Base-by-base conservation (phyloP, 208 protist genomes). In the Wallacemonas collosoma region DNA sequence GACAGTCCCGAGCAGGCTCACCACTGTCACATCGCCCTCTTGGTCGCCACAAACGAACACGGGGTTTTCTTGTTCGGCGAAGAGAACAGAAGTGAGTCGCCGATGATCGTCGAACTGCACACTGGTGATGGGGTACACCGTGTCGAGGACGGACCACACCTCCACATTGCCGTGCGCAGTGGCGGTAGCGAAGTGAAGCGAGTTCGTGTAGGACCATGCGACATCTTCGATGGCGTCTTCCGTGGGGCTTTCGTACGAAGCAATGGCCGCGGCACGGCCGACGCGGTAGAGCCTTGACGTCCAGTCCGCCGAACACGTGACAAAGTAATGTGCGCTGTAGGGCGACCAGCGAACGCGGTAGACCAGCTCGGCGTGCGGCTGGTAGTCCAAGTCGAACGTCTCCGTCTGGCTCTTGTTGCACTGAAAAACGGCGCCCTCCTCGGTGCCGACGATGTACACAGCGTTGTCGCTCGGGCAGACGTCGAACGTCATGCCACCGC, bases 241-340 rank as follows among this genome's bases (percentile, higher is more conserved):
- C 38, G 88, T 93, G 11, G 82, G 76, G 44, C 86, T 91, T 55
- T 98, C 90, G 72, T 98, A 98, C 3, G 77, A 86, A 6, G 97
- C 71, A 11, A 97, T 58, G 6, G 87, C 76, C 35, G 77, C 43
- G 4, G 69, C 57, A 8, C 79, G 80, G 35, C 96, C 91, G 2
- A 97, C 62, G 51, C 88, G 70, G 87, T 98, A 99, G 17, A 99
- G 81, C 40, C 90, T 87, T 43, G 97, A 83, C 62, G 96, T 97
- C 97, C 98, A 99, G 77, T 99, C 98, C n/a, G 97, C 96, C 0
- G 93, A 97, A 80, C 90, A 97, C 15, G 94, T 98, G 41, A 98
- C 77, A 75, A 99, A 98, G 63, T 91, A 95, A 17, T 85, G 45
- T 1, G 87, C 68, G 75, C 87, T 86, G 73, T 95, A 98, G 9